Evolutionary conservation across 1,139 yeast genomes (phyloP).

Genomic region (Geotrichum bryndzae): DNA sequence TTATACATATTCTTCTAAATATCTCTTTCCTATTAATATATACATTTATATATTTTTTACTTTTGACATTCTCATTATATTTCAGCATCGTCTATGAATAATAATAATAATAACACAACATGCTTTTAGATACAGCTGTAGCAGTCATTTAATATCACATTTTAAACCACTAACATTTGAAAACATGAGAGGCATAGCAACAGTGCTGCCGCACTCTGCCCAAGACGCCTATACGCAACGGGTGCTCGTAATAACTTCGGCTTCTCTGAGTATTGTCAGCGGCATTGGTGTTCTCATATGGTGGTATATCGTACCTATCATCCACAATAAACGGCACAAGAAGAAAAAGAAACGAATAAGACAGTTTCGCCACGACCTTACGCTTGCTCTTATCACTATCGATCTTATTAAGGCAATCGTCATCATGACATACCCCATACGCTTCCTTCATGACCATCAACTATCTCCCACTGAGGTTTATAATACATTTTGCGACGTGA

Average conservation of each 20-base stretch:
- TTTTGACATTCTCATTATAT: background rate
- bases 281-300: conserved; percentile 16
- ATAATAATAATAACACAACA: background rate
- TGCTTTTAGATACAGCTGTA: background rate
- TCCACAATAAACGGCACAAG: background rate
- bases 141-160: background rate
- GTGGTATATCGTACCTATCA: conserved; percentile 16
- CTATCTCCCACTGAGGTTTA: background rate
- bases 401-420: conserved; percentile 67
- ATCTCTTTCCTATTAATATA: background rate
- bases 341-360: conserved; percentile 6
- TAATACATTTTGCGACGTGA: conserved; percentile 49
- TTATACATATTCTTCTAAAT: background rate
- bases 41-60: background rate
- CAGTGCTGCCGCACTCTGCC: background rate
- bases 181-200: background rate
- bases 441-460: conserved; percentile 42
- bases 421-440: conserved; percentile 58
- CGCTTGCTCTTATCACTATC: conserved; percentile 57
- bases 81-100: background rate
- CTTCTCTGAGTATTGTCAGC: conserved; percentile 12
- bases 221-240: conserved; percentile 15
- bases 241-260: conserved; percentile 12
- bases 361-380: conserved; percentile 66
- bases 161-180: background rate